Evolutionary conservation across 306 rosid species (phyloP).

Genomic region (Aeschynomene evenia): DNA sequence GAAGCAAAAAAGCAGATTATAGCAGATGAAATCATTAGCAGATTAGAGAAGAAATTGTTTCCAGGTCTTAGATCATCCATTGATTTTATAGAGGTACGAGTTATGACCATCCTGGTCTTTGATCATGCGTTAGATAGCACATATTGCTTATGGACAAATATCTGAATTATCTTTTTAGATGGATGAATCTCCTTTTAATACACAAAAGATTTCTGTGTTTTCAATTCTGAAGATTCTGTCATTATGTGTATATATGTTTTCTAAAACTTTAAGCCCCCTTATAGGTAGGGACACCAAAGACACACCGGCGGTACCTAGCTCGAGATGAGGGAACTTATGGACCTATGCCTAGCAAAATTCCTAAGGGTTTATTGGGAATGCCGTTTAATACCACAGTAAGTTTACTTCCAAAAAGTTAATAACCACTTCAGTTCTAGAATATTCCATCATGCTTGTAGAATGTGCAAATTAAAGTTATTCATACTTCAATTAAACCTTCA

Average conservation of each 20-base stretch:
- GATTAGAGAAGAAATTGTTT: constrained; percentile 85
- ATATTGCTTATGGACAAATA: neutral
- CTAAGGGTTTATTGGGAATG: constrained; percentile 93
- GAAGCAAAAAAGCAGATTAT: constrained; percentile 82
- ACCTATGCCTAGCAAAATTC: constrained; percentile 85
- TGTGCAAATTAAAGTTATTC: constrained; percentile 15
- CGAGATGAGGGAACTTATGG: constrained; percentile 89
- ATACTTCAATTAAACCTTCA: constrained; percentile 37
- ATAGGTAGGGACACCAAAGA: constrained; percentile 96
- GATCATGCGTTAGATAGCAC: no score
- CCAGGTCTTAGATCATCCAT: constrained; percentile 78
- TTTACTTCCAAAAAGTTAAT: constrained; percentile 2
- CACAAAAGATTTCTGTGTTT: neutral
- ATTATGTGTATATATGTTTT: neutral
- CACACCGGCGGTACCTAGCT: constrained; percentile 85
- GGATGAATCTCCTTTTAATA: neutral
- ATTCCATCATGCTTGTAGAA: constrained; percentile 19
- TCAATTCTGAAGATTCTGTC: neutral
- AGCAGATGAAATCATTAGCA: constrained; percentile 69
- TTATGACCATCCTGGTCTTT: no score
- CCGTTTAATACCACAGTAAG: constrained; percentile 95
- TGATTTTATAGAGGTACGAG: constrained; percentile 72
- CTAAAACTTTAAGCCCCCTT: constrained; percentile 18
- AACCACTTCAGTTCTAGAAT: constrained; percentile 13
- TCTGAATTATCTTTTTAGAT: constrained; percentile 1